Percentiles rank a stretch among this genome's conserved stretches.
Conservation (phyloP, 1,139 yeast species). For the Sugiyamaella novakii region DNA sequence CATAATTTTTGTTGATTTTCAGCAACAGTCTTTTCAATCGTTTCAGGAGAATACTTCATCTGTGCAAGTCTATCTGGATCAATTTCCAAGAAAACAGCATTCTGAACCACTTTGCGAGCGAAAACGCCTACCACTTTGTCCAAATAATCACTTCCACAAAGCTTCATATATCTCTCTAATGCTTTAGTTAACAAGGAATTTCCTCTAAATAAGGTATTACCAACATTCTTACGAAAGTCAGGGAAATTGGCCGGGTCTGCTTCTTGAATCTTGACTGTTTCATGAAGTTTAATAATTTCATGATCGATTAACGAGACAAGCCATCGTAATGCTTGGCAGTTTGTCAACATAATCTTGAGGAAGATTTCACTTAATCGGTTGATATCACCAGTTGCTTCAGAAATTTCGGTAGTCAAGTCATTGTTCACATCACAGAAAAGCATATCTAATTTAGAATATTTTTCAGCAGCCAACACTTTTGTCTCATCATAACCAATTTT, state of each 20-base stretch:
- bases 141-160: conserved; percentile 79
- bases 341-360: conserved; percentile 36
- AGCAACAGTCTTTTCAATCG: conserved; percentile 45
- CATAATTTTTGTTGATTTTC: conserved; percentile 57
- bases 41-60: conserved; percentile 39
- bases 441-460: conserved; percentile 59
- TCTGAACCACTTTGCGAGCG: conserved; percentile 56
- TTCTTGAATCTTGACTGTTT: conserved; percentile 9
- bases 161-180: conserved; percentile 70
- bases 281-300: conserved; percentile 45
- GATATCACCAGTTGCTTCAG: conserved; percentile 54
- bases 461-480: conserved; percentile 60
- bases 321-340: conserved; percentile 63
- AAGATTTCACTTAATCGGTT: conserved; percentile 40
- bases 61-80: conserved; percentile 61
- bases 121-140: conserved; percentile 72
- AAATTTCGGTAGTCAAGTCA: conserved; percentile 30
- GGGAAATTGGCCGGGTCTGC: conserved; percentile 2
- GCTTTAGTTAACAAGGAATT: conserved; percentile 80
- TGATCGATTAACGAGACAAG: conserved; percentile 65
- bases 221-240: conserved; percentile 33
- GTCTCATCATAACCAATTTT: conserved; percentile 57
- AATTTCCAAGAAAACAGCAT: conserved; percentile 65
- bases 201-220: conserved; percentile 82
- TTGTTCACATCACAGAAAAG: conserved; percentile 28